These are phyloP conservation scores for Aspergillus baeticus DNA, from an alignment of 495 filamentous ascomycete species.

Conservation along the genomic window DNA sequence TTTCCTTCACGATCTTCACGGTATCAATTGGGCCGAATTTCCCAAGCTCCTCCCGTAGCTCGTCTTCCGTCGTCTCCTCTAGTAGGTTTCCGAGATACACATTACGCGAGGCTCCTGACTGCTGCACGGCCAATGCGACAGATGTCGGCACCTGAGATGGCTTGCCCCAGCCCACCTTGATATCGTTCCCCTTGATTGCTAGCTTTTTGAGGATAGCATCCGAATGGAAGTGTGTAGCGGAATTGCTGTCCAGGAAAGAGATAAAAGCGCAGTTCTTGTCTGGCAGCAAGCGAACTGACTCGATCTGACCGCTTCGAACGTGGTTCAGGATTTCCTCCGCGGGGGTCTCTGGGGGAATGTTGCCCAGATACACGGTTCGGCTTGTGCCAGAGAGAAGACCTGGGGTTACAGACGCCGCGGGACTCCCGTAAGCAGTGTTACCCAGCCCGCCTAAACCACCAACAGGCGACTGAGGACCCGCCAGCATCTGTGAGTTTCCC, in stretches of 20 bases:
- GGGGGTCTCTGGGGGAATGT: slow-evolving; percentile 96
- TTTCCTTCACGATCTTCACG: slow-evolving; percentile 96
- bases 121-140: slow-evolving; percentile 92
- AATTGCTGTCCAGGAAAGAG: slow-evolving; percentile 94
- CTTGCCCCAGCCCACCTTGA: slow-evolving; percentile 99
- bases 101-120: slow-evolving; percentile 96
- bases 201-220: slow-evolving; percentile 99
- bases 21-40: slow-evolving; percentile 98
- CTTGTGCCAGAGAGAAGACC: slow-evolving; percentile 87
- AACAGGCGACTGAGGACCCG: slow-evolving; percentile 83
- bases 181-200: slow-evolving; percentile 95
- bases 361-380: slow-evolving; percentile 94
- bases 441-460: slow-evolving; percentile 64
- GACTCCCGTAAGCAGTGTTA: slow-evolving; percentile 56
- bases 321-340: slow-evolving; percentile 98
- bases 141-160: slow-evolving; percentile 97
- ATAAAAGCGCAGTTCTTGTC: slow-evolving; percentile 99
- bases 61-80: slow-evolving; percentile 86
- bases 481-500: slow-evolving; percentile 69
- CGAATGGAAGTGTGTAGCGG: slow-evolving; percentile 97
- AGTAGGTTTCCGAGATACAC: slow-evolving; percentile 94
- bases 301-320: slow-evolving; percentile 96
- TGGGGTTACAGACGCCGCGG: slow-evolving; percentile 69
- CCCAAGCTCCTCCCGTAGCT: slow-evolving; percentile 89
- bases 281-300: slow-evolving; percentile 90